A percentile compares a stretch with the other conserved stretches of the same genome.
Conservation (phyloP, 148 eudicot species). For the Amaranthus palmeri region DNA sequence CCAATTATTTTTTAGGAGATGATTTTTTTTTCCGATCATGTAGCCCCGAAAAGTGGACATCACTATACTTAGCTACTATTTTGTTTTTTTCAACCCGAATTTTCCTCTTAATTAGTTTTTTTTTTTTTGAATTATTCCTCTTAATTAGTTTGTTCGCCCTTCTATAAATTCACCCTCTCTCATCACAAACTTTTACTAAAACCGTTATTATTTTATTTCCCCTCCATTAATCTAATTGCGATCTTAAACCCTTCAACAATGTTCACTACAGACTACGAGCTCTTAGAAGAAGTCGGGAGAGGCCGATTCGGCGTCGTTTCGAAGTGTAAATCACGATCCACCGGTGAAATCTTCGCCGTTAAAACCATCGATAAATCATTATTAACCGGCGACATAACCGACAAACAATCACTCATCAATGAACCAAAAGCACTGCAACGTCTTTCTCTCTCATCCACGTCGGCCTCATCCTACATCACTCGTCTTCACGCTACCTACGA, state of each 20-base stretch:
- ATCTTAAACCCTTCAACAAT: not conserved
- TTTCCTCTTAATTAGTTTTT: not conserved
- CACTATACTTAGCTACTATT: no score
- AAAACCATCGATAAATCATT: slow-evolving; percentile 46
- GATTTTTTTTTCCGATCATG: no score
- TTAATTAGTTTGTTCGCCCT: not conserved
- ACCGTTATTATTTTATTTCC: slow-evolving; percentile 8
- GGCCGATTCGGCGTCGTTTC: slow-evolving; percentile 64
- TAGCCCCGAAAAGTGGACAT: no score
- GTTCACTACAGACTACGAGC: slow-evolving; percentile 37
- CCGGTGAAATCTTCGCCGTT: slow-evolving; percentile 45
- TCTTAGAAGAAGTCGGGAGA: slow-evolving; percentile 50
- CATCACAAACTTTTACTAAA: not conserved
- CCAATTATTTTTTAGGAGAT: no score
- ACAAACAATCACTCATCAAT: slow-evolving; percentile 9
- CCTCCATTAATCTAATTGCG: slow-evolving; percentile 1
- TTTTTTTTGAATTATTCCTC: no score
- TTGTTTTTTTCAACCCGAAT: not conserved
- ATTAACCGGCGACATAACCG: slow-evolving; percentile 11
- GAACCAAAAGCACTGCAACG: slow-evolving; percentile 40
- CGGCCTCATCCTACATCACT: slow-evolving; percentile 27
- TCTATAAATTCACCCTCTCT: not conserved
- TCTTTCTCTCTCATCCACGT: slow-evolving; percentile 37
- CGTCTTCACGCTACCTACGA: slow-evolving; percentile 47
- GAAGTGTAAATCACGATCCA: slow-evolving; percentile 28